phyloP scores from a whole-genome alignment of 352 stramenopile genomes.

The Phytophthora fragariaefolia region DNA sequence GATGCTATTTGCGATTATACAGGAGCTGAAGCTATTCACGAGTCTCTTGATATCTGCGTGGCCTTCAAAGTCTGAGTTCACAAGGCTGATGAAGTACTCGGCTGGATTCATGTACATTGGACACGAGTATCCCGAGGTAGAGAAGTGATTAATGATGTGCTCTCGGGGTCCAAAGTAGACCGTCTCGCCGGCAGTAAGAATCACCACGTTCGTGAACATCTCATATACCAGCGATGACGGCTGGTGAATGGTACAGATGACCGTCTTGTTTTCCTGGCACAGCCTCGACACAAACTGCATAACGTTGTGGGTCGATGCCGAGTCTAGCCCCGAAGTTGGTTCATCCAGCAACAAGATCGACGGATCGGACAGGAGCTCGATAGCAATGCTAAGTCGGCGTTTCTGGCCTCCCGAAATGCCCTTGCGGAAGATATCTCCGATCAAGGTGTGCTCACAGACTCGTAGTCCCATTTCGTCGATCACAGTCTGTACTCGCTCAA shows the following conservation, averaged over 20 bases:
- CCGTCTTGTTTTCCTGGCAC: conserved; percentile 67
- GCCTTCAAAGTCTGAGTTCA: conserved; percentile 62
- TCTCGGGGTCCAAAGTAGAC: conserved; percentile 90
- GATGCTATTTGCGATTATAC: conserved; percentile 12
- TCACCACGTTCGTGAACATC: conserved; percentile 69
- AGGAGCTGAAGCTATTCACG: conserved; percentile 1
- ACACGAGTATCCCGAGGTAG: conserved; percentile 49
- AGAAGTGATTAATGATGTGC: conserved; percentile 57
- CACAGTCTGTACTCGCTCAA: conserved; percentile 60
- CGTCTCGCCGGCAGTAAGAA: conserved; percentile 76
- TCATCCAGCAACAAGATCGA: conserved; percentile 96
- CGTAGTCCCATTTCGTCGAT: conserved; percentile 74
- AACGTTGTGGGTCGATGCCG: conserved; percentile 85
- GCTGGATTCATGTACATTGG: conserved; percentile 68
- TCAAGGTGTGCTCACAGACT: conserved; percentile 58
- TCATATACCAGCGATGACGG: conserved; percentile 69
- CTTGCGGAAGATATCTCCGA: conserved; percentile 87
- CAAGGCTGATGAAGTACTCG: conserved; percentile 65
- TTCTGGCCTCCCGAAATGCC: conserved; percentile 89
- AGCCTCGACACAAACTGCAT: conserved; percentile 74
- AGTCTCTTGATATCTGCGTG: conserved; percentile 25
- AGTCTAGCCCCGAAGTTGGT: conserved; percentile 93
- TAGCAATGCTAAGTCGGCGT: conserved; percentile 92
- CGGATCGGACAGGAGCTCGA: conserved; percentile 94
- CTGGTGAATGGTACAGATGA: conserved; percentile 89